Conservation (phyloP, 768 basidiomycete species). For the Leccinum sublutescens region DNA sequence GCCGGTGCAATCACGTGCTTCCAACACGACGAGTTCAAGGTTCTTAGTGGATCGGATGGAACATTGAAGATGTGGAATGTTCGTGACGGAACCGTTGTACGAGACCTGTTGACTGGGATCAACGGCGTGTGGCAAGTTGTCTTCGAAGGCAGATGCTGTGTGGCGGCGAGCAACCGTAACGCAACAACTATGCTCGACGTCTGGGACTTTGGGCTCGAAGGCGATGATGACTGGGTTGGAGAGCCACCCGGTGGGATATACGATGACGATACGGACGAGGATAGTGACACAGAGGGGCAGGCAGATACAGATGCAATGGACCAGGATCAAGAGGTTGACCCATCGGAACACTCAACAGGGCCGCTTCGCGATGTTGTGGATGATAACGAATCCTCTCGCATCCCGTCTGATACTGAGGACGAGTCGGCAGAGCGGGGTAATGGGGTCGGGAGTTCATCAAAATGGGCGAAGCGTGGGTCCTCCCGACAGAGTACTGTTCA, state of each 20-base stretch:
- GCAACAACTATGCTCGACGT: conserved; percentile 81
- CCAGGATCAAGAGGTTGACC: conserved; percentile 47
- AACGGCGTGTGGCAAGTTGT: conserved; percentile 98
- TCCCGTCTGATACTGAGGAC: conserved; percentile 30
- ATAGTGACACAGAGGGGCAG: conserved; percentile 48
- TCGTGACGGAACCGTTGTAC: conserved; percentile 77
- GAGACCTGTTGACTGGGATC: conserved; percentile 88
- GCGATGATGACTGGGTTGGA: conserved; percentile 78
- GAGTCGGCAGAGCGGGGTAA: conserved; percentile 33
- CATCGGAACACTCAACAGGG: conserved; percentile 32
- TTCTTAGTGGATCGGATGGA: conserved; percentile 92
- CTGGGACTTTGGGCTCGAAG: conserved; percentile 82
- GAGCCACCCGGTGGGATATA: conserved; percentile 75
- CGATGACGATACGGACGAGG: conserved; percentile 58
- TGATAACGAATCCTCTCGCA: conserved; percentile 26
- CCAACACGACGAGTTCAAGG: conserved; percentile 97
- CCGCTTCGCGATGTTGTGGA: conserved; percentile 28
- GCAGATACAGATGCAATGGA: conserved; percentile 73
- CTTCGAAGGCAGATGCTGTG: conserved; percentile 91
- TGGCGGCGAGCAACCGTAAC: conserved; percentile 86
- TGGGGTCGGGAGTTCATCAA: conserved; percentile 29
- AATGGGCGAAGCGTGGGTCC: conserved; percentile 28
- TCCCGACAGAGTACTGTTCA: conserved; percentile 17
- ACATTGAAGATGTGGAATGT: conserved; percentile 99
- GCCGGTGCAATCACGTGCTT: conserved; percentile 99